These are phyloP conservation scores for Aspergillus neoniger DNA, from an alignment of 2,329 filamentous ascomycete species.

Conservation along the genomic window DNA sequence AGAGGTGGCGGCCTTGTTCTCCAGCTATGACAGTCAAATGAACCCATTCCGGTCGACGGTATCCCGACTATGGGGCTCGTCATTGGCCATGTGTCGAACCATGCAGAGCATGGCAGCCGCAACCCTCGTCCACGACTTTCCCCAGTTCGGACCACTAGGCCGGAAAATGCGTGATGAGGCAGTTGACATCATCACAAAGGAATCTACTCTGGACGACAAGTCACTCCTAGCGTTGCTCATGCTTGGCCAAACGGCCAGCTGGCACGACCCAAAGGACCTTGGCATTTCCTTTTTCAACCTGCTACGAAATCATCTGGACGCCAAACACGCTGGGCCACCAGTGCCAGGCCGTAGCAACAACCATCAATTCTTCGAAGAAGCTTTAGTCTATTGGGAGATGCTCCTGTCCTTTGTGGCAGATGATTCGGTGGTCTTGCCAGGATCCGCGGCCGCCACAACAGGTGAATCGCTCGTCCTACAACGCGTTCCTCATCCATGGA, in stretches of 20 bases:
- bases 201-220: constrained; percentile 53
- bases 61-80: constrained; percentile 59
- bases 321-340: constrained; percentile 35
- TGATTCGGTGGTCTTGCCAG: constrained; percentile 35
- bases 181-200: constrained; percentile 53
- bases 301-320: constrained; percentile 44
- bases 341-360: constrained; percentile 39
- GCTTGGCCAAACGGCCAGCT: constrained; percentile 61
- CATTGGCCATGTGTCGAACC: constrained; percentile 60
- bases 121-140: constrained; percentile 60
- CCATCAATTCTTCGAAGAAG: constrained; percentile 58
- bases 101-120: constrained; percentile 67
- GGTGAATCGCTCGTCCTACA: constrained; percentile 35
- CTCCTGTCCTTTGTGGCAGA: constrained; percentile 56
- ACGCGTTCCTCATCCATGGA: constrained; percentile 43
- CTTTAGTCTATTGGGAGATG: constrained; percentile 62
- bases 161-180: constrained; percentile 56
- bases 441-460: constrained; percentile 21
- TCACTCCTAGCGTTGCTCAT: constrained; percentile 60
- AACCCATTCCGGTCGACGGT: constrained; percentile 64
- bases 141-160: constrained; percentile 53
- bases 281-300: constrained; percentile 55
- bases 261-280: constrained; percentile 60
- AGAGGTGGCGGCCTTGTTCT: constrained; percentile 62
- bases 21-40: constrained; percentile 64